Evolutionary conservation across 805 yeast species (phyloP).

Genomic region (Lipomyces chichibuensis): DNA sequence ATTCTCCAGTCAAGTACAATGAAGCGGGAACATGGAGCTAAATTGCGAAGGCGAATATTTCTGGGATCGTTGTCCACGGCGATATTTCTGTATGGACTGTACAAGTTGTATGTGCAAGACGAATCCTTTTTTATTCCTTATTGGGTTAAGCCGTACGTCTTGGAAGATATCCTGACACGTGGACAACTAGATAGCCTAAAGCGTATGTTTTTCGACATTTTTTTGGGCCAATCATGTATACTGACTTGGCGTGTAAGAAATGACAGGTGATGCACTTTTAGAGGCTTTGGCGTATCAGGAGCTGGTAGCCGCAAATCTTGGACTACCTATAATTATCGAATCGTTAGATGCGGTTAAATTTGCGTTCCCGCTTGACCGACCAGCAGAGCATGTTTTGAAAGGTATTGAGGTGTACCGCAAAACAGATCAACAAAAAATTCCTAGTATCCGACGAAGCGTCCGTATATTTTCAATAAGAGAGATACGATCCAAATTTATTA

Average conservation of each 20-base stretch:
- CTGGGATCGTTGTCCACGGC: not conserved
- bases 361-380: slow-evolving; percentile 26
- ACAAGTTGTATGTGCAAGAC: slow-evolving; percentile 18
- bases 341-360: slow-evolving; percentile 19
- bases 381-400: slow-evolving; percentile 26
- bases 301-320: slow-evolving; percentile 19
- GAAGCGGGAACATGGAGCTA: slow-evolving; percentile 1
- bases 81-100: slow-evolving; percentile 40
- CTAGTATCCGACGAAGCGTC: slow-evolving; percentile 14
- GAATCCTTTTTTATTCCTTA: slow-evolving; percentile 26
- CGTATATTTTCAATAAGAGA: slow-evolving; percentile 25
- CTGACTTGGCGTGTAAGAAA: slow-evolving; percentile 11
- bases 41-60: not conserved
- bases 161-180: slow-evolving; percentile 27
- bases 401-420: slow-evolving; percentile 25
- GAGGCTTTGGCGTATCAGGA: slow-evolving; percentile 32
- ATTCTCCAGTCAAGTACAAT: slow-evolving; percentile 14
- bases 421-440: slow-evolving; percentile 1
- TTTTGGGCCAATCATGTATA: not conserved
- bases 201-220: not conserved
- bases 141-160: slow-evolving; percentile 27
- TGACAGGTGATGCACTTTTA: slow-evolving; percentile 25
- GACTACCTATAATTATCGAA: slow-evolving; percentile 28
- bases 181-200: slow-evolving; percentile 12
- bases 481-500: slow-evolving; percentile 7